Conservation (phyloP, 2,329 filamentous ascomycete species). For the Talaromyces rugulosus region DNA sequence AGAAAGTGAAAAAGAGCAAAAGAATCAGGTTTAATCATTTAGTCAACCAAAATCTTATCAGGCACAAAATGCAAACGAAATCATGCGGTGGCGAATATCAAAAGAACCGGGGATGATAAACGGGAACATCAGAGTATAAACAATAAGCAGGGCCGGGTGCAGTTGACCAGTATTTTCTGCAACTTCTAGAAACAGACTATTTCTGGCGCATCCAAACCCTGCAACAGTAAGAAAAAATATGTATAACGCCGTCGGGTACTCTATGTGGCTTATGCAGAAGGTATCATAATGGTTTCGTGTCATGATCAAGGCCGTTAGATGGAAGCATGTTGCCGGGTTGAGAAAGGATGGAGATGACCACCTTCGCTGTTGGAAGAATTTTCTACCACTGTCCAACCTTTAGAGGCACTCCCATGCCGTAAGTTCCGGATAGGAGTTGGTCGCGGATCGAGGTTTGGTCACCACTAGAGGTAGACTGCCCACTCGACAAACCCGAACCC, state of each 20-base stretch:
- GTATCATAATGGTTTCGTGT: slow-evolving; percentile 44
- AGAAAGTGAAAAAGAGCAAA: not conserved
- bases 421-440: slow-evolving; percentile 54
- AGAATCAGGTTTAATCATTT: not conserved
- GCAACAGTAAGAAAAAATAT: slow-evolving; percentile 6
- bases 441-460: slow-evolving; percentile 50
- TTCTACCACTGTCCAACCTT: slow-evolving; percentile 54
- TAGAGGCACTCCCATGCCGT: slow-evolving; percentile 51
- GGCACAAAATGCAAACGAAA: not conserved
- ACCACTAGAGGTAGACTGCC: slow-evolving; percentile 29
- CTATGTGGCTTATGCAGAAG: slow-evolving; percentile 39
- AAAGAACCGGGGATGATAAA: not conserved
- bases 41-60: not conserved
- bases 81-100: not conserved
- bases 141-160: not conserved
- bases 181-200: not conserved
- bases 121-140: not conserved
- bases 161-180: not conserved
- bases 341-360: slow-evolving; percentile 3
- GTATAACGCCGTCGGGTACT: slow-evolving; percentile 33
- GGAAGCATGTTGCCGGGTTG: slow-evolving; percentile 9
- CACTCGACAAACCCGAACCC: slow-evolving; percentile 41
- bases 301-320: slow-evolving; percentile 16
- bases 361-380: not conserved
- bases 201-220: no score